phyloP scores from a whole-genome alignment of 495 filamentous ascomycete species.

The Tuber indicum region DNA sequence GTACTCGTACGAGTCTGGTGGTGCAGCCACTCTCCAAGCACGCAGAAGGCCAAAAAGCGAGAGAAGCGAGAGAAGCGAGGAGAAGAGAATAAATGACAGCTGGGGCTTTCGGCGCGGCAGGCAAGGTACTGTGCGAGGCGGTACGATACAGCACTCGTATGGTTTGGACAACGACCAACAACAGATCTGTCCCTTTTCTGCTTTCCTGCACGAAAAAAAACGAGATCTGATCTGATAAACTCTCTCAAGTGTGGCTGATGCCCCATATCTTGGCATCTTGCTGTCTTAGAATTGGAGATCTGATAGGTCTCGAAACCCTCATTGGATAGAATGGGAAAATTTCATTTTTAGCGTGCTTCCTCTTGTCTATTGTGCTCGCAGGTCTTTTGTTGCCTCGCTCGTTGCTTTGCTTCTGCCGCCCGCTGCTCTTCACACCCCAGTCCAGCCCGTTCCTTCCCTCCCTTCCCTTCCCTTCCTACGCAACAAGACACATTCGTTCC shows the following conservation, averaged over 20 bases:
- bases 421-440: constrained; percentile 20
- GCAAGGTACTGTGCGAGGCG: neutral
- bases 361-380: neutral
- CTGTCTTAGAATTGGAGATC: constrained; percentile 17
- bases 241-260: constrained; percentile 22
- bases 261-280: neutral
- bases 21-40: neutral
- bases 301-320: neutral
- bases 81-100: constrained; percentile 12
- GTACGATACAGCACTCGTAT: neutral
- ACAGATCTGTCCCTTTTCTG: constrained; percentile 2
- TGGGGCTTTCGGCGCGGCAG: constrained; percentile 9
- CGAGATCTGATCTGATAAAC: constrained; percentile 32
- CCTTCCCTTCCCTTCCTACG: constrained; percentile 26
- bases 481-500: constrained; percentile 20
- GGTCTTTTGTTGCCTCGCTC: constrained; percentile 15
- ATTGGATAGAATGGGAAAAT: neutral
- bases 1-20: neutral
- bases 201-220: neutral
- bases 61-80: neutral
- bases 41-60: neutral
- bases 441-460: constrained; percentile 19
- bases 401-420: constrained; percentile 24
- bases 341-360: neutral
- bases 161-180: neutral